phyloP scores from a whole-genome alignment of 352 stramenopile genomes.

The Globisporangium spinosum region DNA sequence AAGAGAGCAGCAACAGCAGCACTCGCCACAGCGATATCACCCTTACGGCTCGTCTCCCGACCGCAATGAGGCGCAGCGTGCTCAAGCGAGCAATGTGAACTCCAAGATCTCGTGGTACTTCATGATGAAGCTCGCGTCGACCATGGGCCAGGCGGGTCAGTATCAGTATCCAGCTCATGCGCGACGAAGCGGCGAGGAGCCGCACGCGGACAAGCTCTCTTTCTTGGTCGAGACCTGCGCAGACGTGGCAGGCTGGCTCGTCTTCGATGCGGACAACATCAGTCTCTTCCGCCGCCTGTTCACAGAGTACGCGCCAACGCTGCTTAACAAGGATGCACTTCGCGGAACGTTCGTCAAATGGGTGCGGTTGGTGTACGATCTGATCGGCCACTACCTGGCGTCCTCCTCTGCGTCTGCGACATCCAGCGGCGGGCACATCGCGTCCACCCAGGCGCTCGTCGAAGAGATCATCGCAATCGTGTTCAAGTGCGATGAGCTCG shows the following conservation, averaged over 20 bases:
- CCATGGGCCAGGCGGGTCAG: constrained; percentile 3
- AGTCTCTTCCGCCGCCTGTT: constrained; percentile 26
- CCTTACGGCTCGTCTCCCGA: neutral
- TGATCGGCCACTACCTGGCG: constrained; percentile 25
- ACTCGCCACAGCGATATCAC: constrained; percentile 5
- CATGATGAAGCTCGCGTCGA: constrained; percentile 15
- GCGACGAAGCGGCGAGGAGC: neutral
- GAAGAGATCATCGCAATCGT: constrained; percentile 36
- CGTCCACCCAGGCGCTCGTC: constrained; percentile 23
- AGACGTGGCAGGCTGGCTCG: constrained; percentile 27
- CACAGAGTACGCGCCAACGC: constrained; percentile 17
- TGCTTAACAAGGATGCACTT: constrained; percentile 32
- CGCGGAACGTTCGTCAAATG: constrained; percentile 28
- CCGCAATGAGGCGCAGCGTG: constrained; percentile 5
- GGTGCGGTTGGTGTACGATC: constrained; percentile 25
- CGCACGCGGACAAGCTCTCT: constrained; percentile 11
- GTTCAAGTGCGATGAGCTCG: constrained; percentile 32
- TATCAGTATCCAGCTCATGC: constrained; percentile 1
- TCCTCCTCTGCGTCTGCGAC: neutral
- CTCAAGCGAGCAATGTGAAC: neutral
- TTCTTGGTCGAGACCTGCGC: constrained; percentile 25
- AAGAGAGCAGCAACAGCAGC: neutral
- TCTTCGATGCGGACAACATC: constrained; percentile 29
- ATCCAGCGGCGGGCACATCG: constrained; percentile 2
- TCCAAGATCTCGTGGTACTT: constrained; percentile 26